A percentile compares a stretch with the other conserved stretches of the same genome.
Evolutionary conservation across 371 early-diverging fungal species (phyloP).

Genomic region (Mortierella sp.): DNA sequence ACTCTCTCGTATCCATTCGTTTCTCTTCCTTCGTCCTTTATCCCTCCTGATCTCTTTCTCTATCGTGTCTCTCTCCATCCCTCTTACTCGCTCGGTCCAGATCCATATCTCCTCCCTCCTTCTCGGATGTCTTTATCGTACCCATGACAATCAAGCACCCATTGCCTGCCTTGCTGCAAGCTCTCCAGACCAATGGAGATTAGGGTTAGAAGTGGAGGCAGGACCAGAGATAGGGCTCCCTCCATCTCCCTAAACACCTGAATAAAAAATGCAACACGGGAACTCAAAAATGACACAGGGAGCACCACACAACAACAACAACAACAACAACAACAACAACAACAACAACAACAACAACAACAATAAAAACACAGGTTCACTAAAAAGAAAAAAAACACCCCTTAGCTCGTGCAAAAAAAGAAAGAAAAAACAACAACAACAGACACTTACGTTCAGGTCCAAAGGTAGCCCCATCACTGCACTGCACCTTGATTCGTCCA

Average conservation of each 20-base stretch:
- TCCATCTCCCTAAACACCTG: not conserved
- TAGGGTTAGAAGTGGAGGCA: not conserved
- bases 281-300: not conserved
- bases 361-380: not conserved
- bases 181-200: not conserved
- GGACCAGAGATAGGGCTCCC: not conserved
- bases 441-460: conserved; percentile 51
- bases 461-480: conserved; percentile 54
- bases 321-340: not conserved
- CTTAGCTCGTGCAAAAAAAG: not conserved
- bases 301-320: not conserved
- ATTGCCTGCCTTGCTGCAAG: too few species aligned
- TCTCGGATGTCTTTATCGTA: too few species aligned
- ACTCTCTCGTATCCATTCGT: too few species aligned
- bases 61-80: too few species aligned
- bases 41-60: too few species aligned
- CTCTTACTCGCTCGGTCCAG: too few species aligned
- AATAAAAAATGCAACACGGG: not conserved
- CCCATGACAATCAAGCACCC: not conserved
- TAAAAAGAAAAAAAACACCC: not conserved
- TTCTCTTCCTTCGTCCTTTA: too few species aligned
- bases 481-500: conserved; percentile 55
- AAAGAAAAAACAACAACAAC: too few species aligned
- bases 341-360: not conserved
- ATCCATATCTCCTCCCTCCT: too few species aligned